Evolutionary conservation across 148 eudicot genomes (phyloP).

Genomic region (Amaranthus palmeri): DNA sequence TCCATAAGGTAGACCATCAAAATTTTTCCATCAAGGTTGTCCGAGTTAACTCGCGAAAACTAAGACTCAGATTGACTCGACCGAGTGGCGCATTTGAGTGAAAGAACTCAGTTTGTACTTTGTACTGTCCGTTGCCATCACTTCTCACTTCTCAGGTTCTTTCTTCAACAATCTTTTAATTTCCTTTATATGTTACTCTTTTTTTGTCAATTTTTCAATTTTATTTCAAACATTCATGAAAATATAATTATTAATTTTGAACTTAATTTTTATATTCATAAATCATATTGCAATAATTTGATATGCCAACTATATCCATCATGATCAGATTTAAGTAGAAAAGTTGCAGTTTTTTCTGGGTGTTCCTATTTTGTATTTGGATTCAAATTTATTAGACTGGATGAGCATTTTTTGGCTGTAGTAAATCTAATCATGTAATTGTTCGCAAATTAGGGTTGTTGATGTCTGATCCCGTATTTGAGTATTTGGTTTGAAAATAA

Average conservation of each 20-base stretch:
- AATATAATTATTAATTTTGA: not conserved
- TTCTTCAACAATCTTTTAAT: not conserved
- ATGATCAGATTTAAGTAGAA: too few relatives aligned
- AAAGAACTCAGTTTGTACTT: not conserved
- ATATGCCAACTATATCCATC: too few relatives aligned
- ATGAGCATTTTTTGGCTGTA: not conserved
- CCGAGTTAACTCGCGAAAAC: not conserved
- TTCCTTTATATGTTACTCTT: not conserved
- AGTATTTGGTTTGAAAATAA: not conserved
- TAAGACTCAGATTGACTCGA: not conserved
- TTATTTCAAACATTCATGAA: not conserved
- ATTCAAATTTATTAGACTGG: too few relatives aligned
- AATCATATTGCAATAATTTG: too few relatives aligned
- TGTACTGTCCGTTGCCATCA: not conserved
- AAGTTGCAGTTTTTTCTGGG: too few relatives aligned
- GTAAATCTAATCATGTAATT: not conserved
- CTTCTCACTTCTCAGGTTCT: constrained; percentile 9
- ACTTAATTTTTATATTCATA: not conserved
- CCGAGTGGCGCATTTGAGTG: not conserved
- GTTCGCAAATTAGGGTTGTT: not conserved
- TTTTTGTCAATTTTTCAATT: not conserved
- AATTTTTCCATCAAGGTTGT: not conserved
- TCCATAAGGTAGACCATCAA: too few relatives aligned
- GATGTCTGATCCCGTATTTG: not conserved
- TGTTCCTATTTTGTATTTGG: too few relatives aligned